phyloP scores from a whole-genome alignment of 2,329 filamentous ascomycete species.

The Paramyrothecium roridum region DNA sequence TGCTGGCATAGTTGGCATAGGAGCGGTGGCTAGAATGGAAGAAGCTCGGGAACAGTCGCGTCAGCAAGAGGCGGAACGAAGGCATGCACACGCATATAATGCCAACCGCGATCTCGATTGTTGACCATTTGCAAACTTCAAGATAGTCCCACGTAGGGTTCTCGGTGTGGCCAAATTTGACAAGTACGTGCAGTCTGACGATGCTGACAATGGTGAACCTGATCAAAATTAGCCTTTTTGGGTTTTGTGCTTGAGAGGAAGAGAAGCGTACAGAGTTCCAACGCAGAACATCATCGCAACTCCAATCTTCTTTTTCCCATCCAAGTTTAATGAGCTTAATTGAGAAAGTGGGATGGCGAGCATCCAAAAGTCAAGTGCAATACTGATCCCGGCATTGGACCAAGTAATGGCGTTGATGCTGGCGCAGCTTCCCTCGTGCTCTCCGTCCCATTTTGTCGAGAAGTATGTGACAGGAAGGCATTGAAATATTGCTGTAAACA shows the following conservation, averaged over 20 bases:
- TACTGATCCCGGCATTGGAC: slow-evolving; percentile 46
- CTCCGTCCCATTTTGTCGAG: slow-evolving; percentile 46
- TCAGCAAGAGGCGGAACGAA: slow-evolving; percentile 18
- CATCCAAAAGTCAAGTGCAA: slow-evolving; percentile 45
- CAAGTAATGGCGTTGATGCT: slow-evolving; percentile 43
- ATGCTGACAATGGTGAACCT: slow-evolving; percentile 25
- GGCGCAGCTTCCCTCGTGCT: slow-evolving; percentile 40
- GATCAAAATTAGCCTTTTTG: background rate
- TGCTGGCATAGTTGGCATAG: background rate
- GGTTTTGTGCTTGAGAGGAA: background rate
- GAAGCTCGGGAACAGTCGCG: background rate
- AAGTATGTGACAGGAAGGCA: slow-evolving; percentile 44
- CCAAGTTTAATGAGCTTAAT: slow-evolving; percentile 31
- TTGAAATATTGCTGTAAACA: slow-evolving; percentile 40
- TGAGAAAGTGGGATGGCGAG: slow-evolving; percentile 42
- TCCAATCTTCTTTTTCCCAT: slow-evolving; percentile 40
- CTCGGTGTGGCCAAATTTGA: slow-evolving; percentile 16
- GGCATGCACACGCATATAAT: slow-evolving; percentile 27
- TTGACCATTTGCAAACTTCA: slow-evolving; percentile 20
- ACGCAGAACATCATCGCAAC: slow-evolving; percentile 43
- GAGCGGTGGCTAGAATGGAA: background rate
- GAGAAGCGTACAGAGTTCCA: slow-evolving; percentile 30
- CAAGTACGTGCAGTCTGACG: slow-evolving; percentile 20
- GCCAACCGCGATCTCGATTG: slow-evolving; percentile 25
- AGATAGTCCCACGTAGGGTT: slow-evolving; percentile 21